These are phyloP conservation scores for Puccinia triticina DNA, from an alignment of 1,284 basidiomycete genomes.

Conservation along the genomic window DNA sequence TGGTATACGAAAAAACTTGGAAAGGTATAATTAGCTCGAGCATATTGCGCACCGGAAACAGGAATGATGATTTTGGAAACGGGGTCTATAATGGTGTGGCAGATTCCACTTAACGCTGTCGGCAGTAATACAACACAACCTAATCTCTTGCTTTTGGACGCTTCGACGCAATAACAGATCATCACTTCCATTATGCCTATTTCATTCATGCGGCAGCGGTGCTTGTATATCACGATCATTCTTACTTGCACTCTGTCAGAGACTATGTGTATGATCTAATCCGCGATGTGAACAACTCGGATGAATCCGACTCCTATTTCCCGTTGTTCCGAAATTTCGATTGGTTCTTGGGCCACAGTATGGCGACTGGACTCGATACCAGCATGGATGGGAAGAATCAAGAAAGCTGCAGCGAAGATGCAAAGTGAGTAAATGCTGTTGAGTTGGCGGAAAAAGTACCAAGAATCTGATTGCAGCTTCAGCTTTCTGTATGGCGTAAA, in stretches of 20 bases:
- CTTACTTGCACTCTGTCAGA: conserved; percentile 20
- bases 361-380: conserved; percentile 49
- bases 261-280: conserved; percentile 39
- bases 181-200: conserved; percentile 52
- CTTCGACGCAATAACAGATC: conserved; percentile 32
- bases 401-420: conserved; percentile 53
- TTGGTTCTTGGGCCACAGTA: conserved; percentile 53
- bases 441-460: not conserved
- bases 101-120: not conserved
- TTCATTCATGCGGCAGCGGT: conserved; percentile 52
- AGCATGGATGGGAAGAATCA: conserved; percentile 53
- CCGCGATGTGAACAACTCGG: conserved; percentile 44
- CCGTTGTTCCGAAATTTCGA: conserved; percentile 52
- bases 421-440: conserved; percentile 34
- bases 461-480: not conserved
- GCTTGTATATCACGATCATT: conserved; percentile 47
- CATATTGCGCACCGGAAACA: conserved; percentile 45
- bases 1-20: conserved; percentile 52
- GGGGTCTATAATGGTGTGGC: conserved; percentile 47
- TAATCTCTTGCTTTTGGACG: not conserved
- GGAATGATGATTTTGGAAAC: conserved; percentile 52
- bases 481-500: conserved; percentile 51
- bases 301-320: conserved; percentile 18
- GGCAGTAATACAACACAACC: not conserved
- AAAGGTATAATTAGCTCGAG: conserved; percentile 52